Base-by-base conservation (phyloP, 441 rosid genomes). In the Capsella rubella region DNA sequence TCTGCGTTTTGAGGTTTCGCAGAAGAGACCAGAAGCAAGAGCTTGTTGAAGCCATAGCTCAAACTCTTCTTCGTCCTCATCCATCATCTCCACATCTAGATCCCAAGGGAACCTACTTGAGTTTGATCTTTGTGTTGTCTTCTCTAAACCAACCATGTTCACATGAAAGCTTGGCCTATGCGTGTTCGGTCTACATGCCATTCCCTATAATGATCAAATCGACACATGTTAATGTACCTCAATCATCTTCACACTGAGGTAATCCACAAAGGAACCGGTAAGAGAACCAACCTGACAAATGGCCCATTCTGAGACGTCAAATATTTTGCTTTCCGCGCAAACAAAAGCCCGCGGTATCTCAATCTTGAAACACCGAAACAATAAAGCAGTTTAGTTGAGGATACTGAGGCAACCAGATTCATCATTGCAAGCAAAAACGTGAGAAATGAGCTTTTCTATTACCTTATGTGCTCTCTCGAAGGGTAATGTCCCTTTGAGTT, bases 251-350 rank as follows among this genome's bases (percentile, higher is more conserved):
- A 27, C 61, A 25, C 14, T 46, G 10, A 40, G 53, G 61, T 62
- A 5, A 28, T 61, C 60, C 3, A 0, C 5, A 14, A 49, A 4
- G 14, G 25, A 45, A 73, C 9, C 39, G 8, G 52, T 52, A 40
- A 67, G n/a, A 58, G 42, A 18, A 27, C 97, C 40, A 13, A 93
- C 95, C 90, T 90, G 93, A 76, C 98, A 96, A 70, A 89, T 92
- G 55, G 97, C 98, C 98, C 98, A 93, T 79, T 96, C 99, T 71
- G 99, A 95, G 47, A 90, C 99, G 71, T 95, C 99, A 85, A 93
- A 95, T 78, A 93, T 84, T 83, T 93, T 95, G 90, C 97, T 89
- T 82, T 93, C 99, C 4, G 97, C 99, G 72, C 99, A 95, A 66
- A 92, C 99, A 90, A 93, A 96, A 69, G 98, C 99, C 6, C 95